A percentile compares a stretch with the other conserved stretches of the same genome.
phyloP scores from a whole-genome alignment of 2,329 filamentous ascomycete genomes.

The Aspergillus ochraceoroseus region DNA sequence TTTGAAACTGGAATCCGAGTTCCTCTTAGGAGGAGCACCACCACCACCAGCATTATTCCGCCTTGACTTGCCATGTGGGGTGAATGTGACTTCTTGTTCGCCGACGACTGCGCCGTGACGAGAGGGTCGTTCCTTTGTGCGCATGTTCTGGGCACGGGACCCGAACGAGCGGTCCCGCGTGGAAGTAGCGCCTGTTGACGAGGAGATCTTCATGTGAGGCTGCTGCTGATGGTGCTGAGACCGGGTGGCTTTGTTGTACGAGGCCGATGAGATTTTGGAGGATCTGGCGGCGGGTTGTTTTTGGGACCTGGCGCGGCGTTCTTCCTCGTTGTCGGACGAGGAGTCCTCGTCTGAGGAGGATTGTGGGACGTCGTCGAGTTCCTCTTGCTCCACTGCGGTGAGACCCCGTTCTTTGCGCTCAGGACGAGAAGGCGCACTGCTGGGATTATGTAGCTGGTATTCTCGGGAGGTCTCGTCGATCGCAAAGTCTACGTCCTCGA shows the following conservation, averaged over 20 bases:
- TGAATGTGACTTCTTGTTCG: slow-evolving; percentile 58
- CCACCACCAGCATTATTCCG: slow-evolving; percentile 17
- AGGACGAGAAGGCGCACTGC: slow-evolving; percentile 51
- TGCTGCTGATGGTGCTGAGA: too few species aligned
- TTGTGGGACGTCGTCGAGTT: slow-evolving; percentile 48
- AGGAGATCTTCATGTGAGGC: slow-evolving; percentile 57
- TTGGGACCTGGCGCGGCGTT: slow-evolving; percentile 24
- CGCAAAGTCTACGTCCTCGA: slow-evolving; percentile 87
- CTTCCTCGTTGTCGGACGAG: slow-evolving; percentile 31
- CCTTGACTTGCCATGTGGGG: slow-evolving; percentile 47
- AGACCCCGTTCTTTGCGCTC: slow-evolving; percentile 47
- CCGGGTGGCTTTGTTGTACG: slow-evolving; percentile 52
- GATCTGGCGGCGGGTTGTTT: too few species aligned
- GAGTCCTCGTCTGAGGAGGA: slow-evolving; percentile 40
- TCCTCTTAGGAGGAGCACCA: background rate
- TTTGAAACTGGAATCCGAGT: slow-evolving; percentile 26
- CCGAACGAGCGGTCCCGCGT: slow-evolving; percentile 55
- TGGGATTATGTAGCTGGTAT: slow-evolving; percentile 84
- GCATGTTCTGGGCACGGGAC: slow-evolving; percentile 48
- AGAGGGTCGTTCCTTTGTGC: slow-evolving; percentile 32
- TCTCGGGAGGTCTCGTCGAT: slow-evolving; percentile 87
- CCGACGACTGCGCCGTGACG: slow-evolving; percentile 40
- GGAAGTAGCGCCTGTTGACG: slow-evolving; percentile 45
- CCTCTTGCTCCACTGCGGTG: slow-evolving; percentile 61
- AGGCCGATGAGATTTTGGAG: slow-evolving; percentile 50